A percentile compares a stretch with the other conserved stretches of the same genome.
These are phyloP conservation scores for Ogataea pignaliae DNA, from an alignment of 805 yeast genomes.

Conservation along the genomic window DNA sequence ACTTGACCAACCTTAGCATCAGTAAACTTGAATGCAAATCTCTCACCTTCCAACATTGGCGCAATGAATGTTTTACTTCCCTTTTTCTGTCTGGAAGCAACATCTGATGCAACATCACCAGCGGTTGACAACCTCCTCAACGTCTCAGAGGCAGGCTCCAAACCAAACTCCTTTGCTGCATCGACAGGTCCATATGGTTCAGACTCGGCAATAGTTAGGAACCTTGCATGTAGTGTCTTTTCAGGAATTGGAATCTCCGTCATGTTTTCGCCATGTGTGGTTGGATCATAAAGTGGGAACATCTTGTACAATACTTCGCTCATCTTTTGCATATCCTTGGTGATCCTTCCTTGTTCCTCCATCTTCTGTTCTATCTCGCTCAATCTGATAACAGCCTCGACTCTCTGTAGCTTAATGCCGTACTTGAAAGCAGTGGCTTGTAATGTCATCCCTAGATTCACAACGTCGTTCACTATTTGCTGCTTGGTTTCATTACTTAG, in stretches of 20 bases:
- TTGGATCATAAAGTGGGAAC: slow-evolving; percentile 68
- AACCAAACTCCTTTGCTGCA: slow-evolving; percentile 78
- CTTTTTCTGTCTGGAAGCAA: slow-evolving; percentile 22
- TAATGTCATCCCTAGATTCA: slow-evolving; percentile 46
- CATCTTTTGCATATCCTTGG: slow-evolving; percentile 56
- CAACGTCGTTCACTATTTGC: slow-evolving; percentile 49
- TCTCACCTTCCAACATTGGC: slow-evolving; percentile 62
- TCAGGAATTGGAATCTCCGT: slow-evolving; percentile 93
- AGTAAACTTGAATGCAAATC: slow-evolving; percentile 67
- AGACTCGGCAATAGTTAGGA: slow-evolving; percentile 85
- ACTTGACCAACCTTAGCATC: slow-evolving; percentile 77
- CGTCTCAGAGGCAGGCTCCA: slow-evolving; percentile 85
- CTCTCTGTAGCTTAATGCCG: slow-evolving; percentile 78
- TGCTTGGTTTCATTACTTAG: slow-evolving; percentile 56
- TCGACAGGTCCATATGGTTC: slow-evolving; percentile 96
- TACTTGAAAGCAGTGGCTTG: slow-evolving; percentile 75
- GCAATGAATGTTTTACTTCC: slow-evolving; percentile 45
- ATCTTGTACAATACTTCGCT: slow-evolving; percentile 62
- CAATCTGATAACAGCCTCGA: slow-evolving; percentile 81
- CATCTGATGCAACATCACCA: slow-evolving; percentile 44
- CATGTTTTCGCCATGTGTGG: slow-evolving; percentile 59
- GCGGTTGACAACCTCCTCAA: slow-evolving; percentile 62
- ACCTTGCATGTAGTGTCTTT: slow-evolving; percentile 75
- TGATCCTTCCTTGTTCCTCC: slow-evolving; percentile 48
- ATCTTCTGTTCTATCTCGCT: slow-evolving; percentile 60